A percentile compares a stretch with the other conserved stretches of the same genome.
Evolutionary conservation across 148 eudicot species (phyloP).

Genomic region (Talinum fruticosum): DNA sequence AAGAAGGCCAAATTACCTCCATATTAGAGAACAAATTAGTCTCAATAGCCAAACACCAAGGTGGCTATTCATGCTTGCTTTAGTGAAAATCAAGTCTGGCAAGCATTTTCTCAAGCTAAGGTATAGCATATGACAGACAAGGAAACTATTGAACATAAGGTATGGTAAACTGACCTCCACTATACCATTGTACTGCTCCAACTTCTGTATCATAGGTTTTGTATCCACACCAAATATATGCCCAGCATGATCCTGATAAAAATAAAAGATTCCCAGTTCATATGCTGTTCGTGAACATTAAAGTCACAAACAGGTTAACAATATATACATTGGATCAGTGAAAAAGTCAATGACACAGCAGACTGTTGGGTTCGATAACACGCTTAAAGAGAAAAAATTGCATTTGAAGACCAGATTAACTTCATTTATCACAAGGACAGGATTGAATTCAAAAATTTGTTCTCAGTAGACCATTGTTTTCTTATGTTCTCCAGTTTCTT

Average conservation of each 20-base stretch:
- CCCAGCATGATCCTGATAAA: conserved; percentile 97
- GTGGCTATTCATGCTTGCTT: too few relatives aligned
- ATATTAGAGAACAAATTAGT: not conserved
- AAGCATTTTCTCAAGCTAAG: not conserved
- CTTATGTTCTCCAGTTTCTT: too few relatives aligned
- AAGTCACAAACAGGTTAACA: not conserved
- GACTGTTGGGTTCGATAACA: too few relatives aligned
- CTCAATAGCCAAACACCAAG: too few relatives aligned
- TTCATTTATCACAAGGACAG: too few relatives aligned
- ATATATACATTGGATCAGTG: not conserved
- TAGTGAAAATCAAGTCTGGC: not conserved
- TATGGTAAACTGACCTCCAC: conserved; percentile 53
- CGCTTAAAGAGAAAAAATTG: too few relatives aligned
- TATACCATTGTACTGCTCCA: conserved; percentile 83
- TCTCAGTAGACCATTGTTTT: too few relatives aligned
- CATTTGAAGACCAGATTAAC: too few relatives aligned
- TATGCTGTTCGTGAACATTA: not conserved
- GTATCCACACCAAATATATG: conserved; percentile 98
- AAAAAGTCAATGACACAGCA: too few relatives aligned
- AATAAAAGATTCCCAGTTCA: conserved; percentile 11
- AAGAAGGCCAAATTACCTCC: not conserved
- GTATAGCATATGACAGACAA: not conserved
- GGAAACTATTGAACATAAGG: conserved; percentile 1
- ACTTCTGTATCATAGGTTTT: conserved; percentile 70
- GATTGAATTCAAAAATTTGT: too few relatives aligned